Evolutionary conservation across 768 basidiomycete genomes (phyloP).

Genomic region (Sarcodon sp.): DNA sequence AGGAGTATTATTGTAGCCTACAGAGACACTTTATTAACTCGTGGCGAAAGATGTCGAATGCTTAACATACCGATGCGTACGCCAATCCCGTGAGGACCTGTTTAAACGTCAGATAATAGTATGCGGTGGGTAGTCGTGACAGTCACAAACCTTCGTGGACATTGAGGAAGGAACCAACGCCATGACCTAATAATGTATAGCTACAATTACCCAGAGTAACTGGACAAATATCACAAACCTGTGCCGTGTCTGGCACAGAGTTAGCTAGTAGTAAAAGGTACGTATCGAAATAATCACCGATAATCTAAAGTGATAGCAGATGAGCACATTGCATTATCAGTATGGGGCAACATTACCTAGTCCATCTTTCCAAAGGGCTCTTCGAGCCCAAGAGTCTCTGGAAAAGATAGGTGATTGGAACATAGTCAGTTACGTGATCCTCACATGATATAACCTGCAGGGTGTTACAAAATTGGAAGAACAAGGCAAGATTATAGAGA

Average conservation of each 20-base stretch:
- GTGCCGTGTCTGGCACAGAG: slow-evolving; percentile 60
- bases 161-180: slow-evolving; percentile 77
- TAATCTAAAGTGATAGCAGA: slow-evolving; percentile 30
- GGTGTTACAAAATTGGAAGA: background rate
- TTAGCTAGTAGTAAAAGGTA: background rate
- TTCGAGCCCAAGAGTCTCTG: slow-evolving; percentile 75
- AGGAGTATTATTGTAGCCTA: slow-evolving; percentile 55
- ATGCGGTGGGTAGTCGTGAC: background rate
- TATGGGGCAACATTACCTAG: slow-evolving; percentile 38
- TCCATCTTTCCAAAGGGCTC: slow-evolving; percentile 77
- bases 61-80: slow-evolving; percentile 27
- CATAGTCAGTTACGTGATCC: slow-evolving; percentile 5
- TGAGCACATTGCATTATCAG: background rate
- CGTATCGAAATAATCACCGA: slow-evolving; percentile 23
- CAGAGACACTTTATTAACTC: background rate
- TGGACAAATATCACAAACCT: slow-evolving; percentile 21
- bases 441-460: slow-evolving; percentile 43
- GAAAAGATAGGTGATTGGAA: background rate
- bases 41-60: background rate
- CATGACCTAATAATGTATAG: slow-evolving; percentile 30
- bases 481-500: background rate
- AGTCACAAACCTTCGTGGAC: slow-evolving; percentile 61
- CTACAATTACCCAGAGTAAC: background rate
- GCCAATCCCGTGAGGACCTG: slow-evolving; percentile 52
- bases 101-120: background rate